Evolutionary conservation across 495 filamentous ascomycete species (phyloP).

Genomic region (Stereocaulon alpinum): DNA sequence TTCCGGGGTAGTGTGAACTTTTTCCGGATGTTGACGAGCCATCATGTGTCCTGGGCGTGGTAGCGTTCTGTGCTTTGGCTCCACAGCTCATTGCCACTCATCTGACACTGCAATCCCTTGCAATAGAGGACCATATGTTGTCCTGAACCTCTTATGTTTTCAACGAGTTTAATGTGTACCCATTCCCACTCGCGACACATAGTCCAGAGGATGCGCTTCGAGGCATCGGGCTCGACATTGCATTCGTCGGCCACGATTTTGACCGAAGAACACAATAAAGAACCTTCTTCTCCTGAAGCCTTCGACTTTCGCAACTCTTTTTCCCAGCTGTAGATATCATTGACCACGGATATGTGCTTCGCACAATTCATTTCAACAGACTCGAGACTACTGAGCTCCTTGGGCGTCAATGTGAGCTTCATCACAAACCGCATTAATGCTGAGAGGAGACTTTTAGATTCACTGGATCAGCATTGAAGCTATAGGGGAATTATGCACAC

Average conservation of each 20-base stretch:
- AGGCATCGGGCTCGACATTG: conserved; percentile 14
- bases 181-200: conserved; percentile 30
- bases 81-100: conserved; percentile 37
- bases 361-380: too few relatives aligned
- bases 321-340: conserved; percentile 38
- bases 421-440: too few relatives aligned
- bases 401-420: too few relatives aligned
- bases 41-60: conserved; percentile 6
- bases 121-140: conserved; percentile 21
- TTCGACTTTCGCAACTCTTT: conserved; percentile 28
- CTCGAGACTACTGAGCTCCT: too few relatives aligned
- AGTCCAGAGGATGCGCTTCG: conserved; percentile 27
- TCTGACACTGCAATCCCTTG: conserved; percentile 30
- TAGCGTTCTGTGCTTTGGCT: conserved; percentile 26
- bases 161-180: conserved; percentile 17
- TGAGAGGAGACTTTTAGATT: too few relatives aligned
- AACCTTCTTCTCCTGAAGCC: conserved; percentile 25
- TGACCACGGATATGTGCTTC: too few relatives aligned
- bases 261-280: conserved; percentile 24
- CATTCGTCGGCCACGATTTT: conserved; percentile 22
- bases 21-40: too few relatives aligned
- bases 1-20: too few relatives aligned
- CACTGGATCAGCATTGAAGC: too few relatives aligned
- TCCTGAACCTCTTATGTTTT: background rate
- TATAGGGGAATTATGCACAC: too few relatives aligned